Evolutionary conservation across 2,329 filamentous ascomycete genomes (phyloP).

Genomic region (Xylariales sp.): DNA sequence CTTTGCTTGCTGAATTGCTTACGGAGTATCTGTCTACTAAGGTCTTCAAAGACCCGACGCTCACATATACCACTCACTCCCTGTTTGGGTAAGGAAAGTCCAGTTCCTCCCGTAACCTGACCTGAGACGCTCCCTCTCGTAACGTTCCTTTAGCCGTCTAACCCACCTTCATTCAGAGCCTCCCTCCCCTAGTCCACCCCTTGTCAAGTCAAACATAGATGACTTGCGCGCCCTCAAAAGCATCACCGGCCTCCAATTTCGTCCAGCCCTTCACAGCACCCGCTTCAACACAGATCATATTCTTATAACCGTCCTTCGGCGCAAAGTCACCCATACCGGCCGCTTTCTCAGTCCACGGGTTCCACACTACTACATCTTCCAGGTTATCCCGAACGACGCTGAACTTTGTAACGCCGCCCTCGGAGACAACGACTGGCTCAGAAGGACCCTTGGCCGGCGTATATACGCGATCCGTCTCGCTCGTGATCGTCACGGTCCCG

Average conservation of each 20-base stretch:
- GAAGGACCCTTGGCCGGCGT: conserved; percentile 59
- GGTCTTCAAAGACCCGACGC: too few relatives aligned
- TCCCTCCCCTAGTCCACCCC: not conserved
- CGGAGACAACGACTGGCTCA: conserved; percentile 53
- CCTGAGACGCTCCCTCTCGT: too few relatives aligned
- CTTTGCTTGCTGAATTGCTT: too few relatives aligned
- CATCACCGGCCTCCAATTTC: conserved; percentile 74
- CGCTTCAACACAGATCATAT: conserved; percentile 93
- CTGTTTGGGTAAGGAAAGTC: too few relatives aligned
- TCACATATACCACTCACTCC: too few relatives aligned
- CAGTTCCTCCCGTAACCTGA: too few relatives aligned
- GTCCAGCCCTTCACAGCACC: conserved; percentile 79
- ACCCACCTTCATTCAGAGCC: too few relatives aligned
- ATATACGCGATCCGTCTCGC: conserved; percentile 88
- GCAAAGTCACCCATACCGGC: conserved; percentile 79
- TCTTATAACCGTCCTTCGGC: conserved; percentile 84
- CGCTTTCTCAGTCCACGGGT: conserved; percentile 87
- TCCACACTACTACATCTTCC: conserved; percentile 90
- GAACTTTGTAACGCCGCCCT: conserved; percentile 61
- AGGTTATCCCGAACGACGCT: conserved; percentile 79
- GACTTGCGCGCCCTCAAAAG: conserved; percentile 58
- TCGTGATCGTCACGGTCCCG: conserved; percentile 61
- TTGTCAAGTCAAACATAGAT: conserved; percentile 33
- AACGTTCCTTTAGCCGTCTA: too few relatives aligned
- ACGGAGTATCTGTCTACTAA: too few relatives aligned